Conservation (phyloP, 2,329 filamentous ascomycete species). For the Dothidotthia symphoricarpi region DNA sequence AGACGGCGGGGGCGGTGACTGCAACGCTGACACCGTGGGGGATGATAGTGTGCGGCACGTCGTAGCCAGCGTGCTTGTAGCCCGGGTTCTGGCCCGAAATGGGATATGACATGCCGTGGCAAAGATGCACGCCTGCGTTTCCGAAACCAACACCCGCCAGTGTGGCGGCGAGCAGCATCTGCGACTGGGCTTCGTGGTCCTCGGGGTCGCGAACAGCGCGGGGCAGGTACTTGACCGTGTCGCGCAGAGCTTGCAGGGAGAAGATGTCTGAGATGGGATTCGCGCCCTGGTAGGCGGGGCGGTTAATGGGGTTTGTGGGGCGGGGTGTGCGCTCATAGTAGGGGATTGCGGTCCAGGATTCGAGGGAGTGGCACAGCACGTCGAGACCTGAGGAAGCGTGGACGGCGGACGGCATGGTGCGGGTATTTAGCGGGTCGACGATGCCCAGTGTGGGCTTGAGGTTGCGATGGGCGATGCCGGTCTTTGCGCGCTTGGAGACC, state of each 20-base stretch:
- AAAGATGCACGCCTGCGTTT: slow-evolving; percentile 91
- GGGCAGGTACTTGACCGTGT: slow-evolving; percentile 89
- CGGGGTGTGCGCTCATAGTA: slow-evolving; percentile 82
- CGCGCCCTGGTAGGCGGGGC: slow-evolving; percentile 93
- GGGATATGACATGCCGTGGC: slow-evolving; percentile 93
- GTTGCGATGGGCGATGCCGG: slow-evolving; percentile 90
- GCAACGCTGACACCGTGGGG: slow-evolving; percentile 95
- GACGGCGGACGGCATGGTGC: slow-evolving; percentile 92
- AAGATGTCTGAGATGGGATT: slow-evolving; percentile 99
- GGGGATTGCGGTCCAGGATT: slow-evolving; percentile 97
- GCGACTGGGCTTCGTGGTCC: slow-evolving; percentile 85
- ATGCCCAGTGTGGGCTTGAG: slow-evolving; percentile 94
- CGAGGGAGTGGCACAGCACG: slow-evolving; percentile 90
- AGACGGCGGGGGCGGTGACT: slow-evolving; percentile 89
- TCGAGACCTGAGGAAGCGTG: slow-evolving; percentile 90
- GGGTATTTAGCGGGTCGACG: slow-evolving; percentile 81
- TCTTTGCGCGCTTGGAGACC: slow-evolving; percentile 85
- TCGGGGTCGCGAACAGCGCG: slow-evolving; percentile 83
- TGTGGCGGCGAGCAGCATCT: slow-evolving; percentile 94
- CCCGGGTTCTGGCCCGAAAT: slow-evolving; percentile 93
- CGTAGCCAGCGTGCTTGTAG: slow-evolving; percentile 86
- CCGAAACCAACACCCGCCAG: slow-evolving; percentile 95
- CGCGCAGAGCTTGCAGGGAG: slow-evolving; percentile 77
- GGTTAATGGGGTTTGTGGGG: slow-evolving; percentile 82
- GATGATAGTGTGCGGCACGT: slow-evolving; percentile 74